Evolutionary conservation across 2,329 filamentous ascomycete species (phyloP).

Genomic region (Coniochaeta pulveracea): DNA sequence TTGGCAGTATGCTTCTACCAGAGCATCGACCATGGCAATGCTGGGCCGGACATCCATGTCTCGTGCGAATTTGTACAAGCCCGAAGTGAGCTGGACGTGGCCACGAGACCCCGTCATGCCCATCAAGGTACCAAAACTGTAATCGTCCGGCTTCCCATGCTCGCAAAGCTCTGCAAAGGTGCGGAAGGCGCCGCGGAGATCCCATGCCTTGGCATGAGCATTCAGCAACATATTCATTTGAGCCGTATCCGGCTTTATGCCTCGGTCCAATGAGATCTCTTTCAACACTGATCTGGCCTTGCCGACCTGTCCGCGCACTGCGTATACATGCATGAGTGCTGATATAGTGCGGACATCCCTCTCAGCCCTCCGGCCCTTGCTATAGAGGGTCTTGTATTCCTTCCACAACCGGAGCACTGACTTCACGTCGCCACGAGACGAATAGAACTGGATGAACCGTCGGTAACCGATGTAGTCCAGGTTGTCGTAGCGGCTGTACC

Average conservation of each 20-base stretch:
- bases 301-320: slow-evolving; percentile 52
- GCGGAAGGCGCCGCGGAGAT: slow-evolving; percentile 54
- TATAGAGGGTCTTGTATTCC: slow-evolving; percentile 25
- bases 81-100: slow-evolving; percentile 58
- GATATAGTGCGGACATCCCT: slow-evolving; percentile 28
- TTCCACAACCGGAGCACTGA: slow-evolving; percentile 32
- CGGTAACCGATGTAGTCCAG: slow-evolving; percentile 34
- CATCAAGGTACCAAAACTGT: slow-evolving; percentile 66
- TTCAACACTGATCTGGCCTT: slow-evolving; percentile 51
- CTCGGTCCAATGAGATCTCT: slow-evolving; percentile 44
- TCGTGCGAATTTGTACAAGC: slow-evolving; percentile 53
- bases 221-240: slow-evolving; percentile 72
- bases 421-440: slow-evolving; percentile 32
- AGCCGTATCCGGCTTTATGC: slow-evolving; percentile 41
- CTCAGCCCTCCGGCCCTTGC: slow-evolving; percentile 6
- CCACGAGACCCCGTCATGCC: slow-evolving; percentile 58
- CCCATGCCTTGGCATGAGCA: slow-evolving; percentile 53
- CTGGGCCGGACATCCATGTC: slow-evolving; percentile 36
- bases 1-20: slow-evolving; percentile 58
- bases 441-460: slow-evolving; percentile 37
- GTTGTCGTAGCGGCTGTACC: slow-evolving; percentile 25
- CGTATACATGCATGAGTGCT: slow-evolving; percentile 60
- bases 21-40: slow-evolving; percentile 45
- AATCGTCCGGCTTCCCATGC: slow-evolving; percentile 41
- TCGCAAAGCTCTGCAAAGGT: slow-evolving; percentile 50